Base-by-base conservation (phyloP, 2,329 filamentous ascomycete species). In the Pyricularia pennisetigena region DNA sequence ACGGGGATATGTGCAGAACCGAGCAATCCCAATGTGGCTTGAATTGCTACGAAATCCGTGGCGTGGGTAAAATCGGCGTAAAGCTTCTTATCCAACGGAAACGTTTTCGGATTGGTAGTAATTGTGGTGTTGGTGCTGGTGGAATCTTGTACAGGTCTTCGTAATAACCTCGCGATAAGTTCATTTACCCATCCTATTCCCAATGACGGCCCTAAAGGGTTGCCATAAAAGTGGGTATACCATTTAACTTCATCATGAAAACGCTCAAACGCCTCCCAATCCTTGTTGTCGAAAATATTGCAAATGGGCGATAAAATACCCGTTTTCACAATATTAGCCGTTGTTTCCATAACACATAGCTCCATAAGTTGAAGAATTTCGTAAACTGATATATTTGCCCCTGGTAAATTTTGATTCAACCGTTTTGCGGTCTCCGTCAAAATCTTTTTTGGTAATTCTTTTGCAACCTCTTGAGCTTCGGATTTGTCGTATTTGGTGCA, bases 41-140 rank as follows among this genome's bases (percentile, higher is more conserved):
- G 90, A 6, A 96, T 87, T 7, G 85, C 85, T 32, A 86, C 87
- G 87, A 97, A 93, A 74, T 90, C 88, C 76, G 96, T 97, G 78
- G 97, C 94, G 78, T 97, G 94, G 71, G 88, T 92, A 75, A 97
- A 97, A 78, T 97, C 94, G 0, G 92, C 93, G 74, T 96, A 97
- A 1, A 97, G 79, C 12, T 79, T 79, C 62, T 81, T 78, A 70
- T 85, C 83, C 0, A 97, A 80, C 0, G 94, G 93, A 74, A 97
- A 97, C 0, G 91, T 94, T 7, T 78, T 75, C 0, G 84, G 79
- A 69, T 87, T 82, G 5, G 80, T 79, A 75, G 96, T 91, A 0
- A 97, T 83, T 0, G 93, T 97, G 41, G 80, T 81, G 77, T 97
- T 97, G 5, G 89, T 92, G 68, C 83, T 88, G 0, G 93, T 97